Conservation (phyloP, 331 rosid species). For the Stylosanthes scabra region DNA sequence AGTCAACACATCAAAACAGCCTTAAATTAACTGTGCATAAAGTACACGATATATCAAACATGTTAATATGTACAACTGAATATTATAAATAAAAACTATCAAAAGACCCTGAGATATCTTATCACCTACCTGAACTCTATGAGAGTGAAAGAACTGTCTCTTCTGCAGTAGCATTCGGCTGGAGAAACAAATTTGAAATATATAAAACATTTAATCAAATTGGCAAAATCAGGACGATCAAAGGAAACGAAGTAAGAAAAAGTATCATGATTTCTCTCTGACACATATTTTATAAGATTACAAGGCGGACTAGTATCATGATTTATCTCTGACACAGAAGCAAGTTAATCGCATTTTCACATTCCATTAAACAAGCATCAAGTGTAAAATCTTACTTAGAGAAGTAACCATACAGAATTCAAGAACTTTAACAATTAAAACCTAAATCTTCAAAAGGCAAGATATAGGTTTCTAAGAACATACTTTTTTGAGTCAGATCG, state of each 20-base stretch:
- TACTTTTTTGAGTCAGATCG: constrained; percentile 88
- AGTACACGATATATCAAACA: constrained; percentile 25
- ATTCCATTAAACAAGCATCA: constrained; percentile 9
- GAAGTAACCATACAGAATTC: neutral
- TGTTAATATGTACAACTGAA: neutral
- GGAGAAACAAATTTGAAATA: constrained; percentile 43
- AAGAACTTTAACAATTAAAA: constrained; percentile 18
- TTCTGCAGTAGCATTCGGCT: constrained; percentile 93
- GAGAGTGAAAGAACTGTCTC: constrained; percentile 97
- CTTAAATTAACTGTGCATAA: constrained; percentile 5
- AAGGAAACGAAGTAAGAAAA: too few species aligned
- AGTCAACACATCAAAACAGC: constrained; percentile 25
- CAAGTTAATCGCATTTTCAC: constrained; percentile 6
- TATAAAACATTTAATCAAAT: constrained; percentile 29
- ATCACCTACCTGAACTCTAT: constrained; percentile 99
- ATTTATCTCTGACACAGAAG: constrained; percentile 25
- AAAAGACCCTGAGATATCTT: constrained; percentile 32
- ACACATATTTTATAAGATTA: constrained; percentile 24
- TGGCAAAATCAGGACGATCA: constrained; percentile 33
- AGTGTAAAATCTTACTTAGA: constrained; percentile 12
- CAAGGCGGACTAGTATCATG: neutral
- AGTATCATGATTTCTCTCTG: constrained; percentile 8
- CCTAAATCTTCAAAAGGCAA: constrained; percentile 10
- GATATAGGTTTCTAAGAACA: constrained; percentile 38
- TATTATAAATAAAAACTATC: constrained; percentile 17